phyloP scores from a whole-genome alignment of 176 grass and related monocot species.

The Avena insularis region DNA sequence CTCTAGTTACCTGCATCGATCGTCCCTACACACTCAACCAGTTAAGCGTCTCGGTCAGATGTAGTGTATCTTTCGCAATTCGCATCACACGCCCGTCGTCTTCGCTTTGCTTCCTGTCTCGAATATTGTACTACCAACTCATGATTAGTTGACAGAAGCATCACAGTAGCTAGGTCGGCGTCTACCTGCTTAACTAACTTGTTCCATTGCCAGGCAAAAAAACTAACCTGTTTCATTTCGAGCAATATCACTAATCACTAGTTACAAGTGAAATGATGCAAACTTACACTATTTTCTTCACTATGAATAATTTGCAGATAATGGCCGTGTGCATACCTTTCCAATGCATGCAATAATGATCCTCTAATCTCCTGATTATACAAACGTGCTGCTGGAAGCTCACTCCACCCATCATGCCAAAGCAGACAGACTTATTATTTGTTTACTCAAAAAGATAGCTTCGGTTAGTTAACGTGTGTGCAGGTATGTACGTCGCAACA shows the following conservation, averaged over 20 bases:
- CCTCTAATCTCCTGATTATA: background rate
- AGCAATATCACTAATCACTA: too few relatives aligned
- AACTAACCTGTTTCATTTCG: too few relatives aligned
- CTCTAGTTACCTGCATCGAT: background rate
- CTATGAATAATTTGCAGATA: background rate
- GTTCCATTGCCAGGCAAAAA: too few relatives aligned
- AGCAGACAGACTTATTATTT: background rate
- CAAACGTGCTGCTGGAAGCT: constrained; percentile 9
- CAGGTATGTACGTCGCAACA: constrained; percentile 1
- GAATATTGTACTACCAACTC: constrained; percentile 10
- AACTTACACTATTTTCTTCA: too few relatives aligned
- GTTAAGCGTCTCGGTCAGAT: background rate
- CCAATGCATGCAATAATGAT: constrained; percentile 2
- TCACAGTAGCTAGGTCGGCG: background rate
- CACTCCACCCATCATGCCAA: background rate
- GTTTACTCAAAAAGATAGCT: background rate
- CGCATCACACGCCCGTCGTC: constrained; percentile 14
- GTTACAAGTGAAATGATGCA: too few relatives aligned
- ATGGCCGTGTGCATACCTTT: background rate
- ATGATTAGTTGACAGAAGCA: background rate
- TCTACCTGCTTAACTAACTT: background rate
- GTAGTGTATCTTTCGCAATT: constrained; percentile 13
- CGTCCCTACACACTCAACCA: background rate
- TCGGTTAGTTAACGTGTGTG: constrained; percentile 14
- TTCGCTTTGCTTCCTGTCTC: constrained; percentile 18